These are phyloP conservation scores for Populus hybrid DNA, from an alignment of 441 rosid species.

Conservation along the genomic window DNA sequence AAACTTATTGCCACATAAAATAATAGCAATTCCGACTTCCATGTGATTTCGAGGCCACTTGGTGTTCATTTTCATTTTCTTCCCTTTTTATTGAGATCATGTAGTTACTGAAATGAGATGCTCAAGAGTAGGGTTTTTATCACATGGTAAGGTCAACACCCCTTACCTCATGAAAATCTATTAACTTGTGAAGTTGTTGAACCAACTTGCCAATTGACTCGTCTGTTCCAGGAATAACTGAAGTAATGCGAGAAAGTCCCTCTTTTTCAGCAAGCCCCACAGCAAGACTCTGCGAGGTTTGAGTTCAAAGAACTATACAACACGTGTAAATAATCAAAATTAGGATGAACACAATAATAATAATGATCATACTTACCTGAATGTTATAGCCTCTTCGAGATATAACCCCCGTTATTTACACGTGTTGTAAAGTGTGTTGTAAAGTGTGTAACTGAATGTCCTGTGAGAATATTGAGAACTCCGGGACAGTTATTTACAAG, in stretches of 20 bases:
- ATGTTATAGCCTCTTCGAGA: conserved; percentile 75
- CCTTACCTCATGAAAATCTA: conserved; percentile 66
- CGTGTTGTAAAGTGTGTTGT: too few species aligned
- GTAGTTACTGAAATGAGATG: background rate
- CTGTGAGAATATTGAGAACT: conserved; percentile 65
- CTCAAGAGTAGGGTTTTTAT: background rate
- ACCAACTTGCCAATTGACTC: conserved; percentile 67
- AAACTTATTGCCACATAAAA: background rate
- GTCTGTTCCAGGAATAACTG: conserved; percentile 73
- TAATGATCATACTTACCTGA: conserved; percentile 39
- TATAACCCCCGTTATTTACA: too few species aligned
- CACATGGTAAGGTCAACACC: background rate
- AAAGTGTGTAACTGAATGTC: too few species aligned
- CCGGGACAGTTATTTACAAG: conserved; percentile 67
- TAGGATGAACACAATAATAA: conserved; percentile 2
- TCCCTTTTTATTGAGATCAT: background rate
- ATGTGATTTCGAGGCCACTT: background rate
- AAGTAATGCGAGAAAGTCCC: conserved; percentile 71
- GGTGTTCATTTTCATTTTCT: background rate
- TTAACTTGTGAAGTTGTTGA: conserved; percentile 61
- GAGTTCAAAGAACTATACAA: conserved; percentile 2
- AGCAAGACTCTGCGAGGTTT: conserved; percentile 57
- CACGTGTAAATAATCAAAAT: background rate
- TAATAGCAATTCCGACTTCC: background rate
- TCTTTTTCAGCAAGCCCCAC: conserved; percentile 70